Evolutionary conservation across 1,139 yeast species (phyloP).

Genomic region (Lodderomyces parapsilosis): DNA sequence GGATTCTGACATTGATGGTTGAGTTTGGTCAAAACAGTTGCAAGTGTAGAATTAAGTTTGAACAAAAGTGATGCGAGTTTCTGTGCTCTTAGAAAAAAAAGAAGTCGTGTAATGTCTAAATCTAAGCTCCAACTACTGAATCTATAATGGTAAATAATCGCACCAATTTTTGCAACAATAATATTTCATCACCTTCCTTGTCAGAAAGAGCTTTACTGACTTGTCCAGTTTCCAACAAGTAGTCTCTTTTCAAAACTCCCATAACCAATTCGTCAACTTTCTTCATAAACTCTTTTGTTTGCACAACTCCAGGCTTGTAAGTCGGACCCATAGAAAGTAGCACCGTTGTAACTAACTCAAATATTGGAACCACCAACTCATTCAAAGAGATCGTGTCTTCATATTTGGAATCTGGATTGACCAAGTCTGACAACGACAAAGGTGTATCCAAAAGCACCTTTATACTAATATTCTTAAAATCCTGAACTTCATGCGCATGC

Average conservation of each 20-base stretch:
- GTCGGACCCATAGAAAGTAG: slow-evolving; percentile 78
- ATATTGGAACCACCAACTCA: slow-evolving; percentile 73
- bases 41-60: too few relatives aligned
- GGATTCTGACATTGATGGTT: slow-evolving; percentile 7
- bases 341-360: slow-evolving; percentile 70
- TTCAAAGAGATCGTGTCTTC: slow-evolving; percentile 49
- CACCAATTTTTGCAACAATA: slow-evolving; percentile 50
- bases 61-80: too few relatives aligned
- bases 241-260: slow-evolving; percentile 71
- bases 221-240: slow-evolving; percentile 34
- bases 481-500: slow-evolving; percentile 24
- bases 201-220: slow-evolving; percentile 17
- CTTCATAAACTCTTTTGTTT: slow-evolving; percentile 51
- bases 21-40: too few relatives aligned
- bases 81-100: slow-evolving; percentile 1
- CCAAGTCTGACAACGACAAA: slow-evolving; percentile 28
- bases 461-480: slow-evolving; percentile 32
- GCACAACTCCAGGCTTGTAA: slow-evolving; percentile 60
- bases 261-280: slow-evolving; percentile 58
- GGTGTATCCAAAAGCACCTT: slow-evolving; percentile 55
- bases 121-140: slow-evolving; percentile 29
- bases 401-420: slow-evolving; percentile 14
- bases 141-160: slow-evolving; percentile 57
- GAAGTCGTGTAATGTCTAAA: slow-evolving; percentile 1
- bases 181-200: slow-evolving; percentile 21